Evolutionary conservation across 306 rosid genomes (phyloP).

Genomic region (Cyamopsis tetragonoloba): DNA sequence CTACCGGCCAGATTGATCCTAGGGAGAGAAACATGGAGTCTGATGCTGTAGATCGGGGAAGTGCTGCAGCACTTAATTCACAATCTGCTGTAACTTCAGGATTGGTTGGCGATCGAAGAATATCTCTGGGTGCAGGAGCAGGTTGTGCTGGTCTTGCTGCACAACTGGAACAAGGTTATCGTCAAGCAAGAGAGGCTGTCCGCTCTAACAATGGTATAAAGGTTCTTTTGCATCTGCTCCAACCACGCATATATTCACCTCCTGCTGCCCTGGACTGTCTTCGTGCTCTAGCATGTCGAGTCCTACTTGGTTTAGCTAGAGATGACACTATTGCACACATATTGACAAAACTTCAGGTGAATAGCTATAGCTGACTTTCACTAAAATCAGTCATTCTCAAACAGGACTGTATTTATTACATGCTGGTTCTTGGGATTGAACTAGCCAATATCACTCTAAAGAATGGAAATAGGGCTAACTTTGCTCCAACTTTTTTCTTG

Average conservation of each 20-base stretch:
- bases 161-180: constrained; percentile 83
- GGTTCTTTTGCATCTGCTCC: constrained; percentile 90
- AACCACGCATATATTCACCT: constrained; percentile 84
- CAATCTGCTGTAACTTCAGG: constrained; percentile 66
- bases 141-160: constrained; percentile 97
- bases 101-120: constrained; percentile 94
- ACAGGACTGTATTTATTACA: not conserved
- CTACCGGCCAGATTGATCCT: constrained; percentile 53
- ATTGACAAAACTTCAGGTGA: constrained; percentile 96
- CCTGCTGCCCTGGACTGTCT: constrained; percentile 92
- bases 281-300: constrained; percentile 96
- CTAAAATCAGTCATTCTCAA: not conserved
- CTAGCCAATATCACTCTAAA: not conserved
- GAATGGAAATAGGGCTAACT: not conserved
- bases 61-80: constrained; percentile 27
- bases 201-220: constrained; percentile 92
- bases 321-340: constrained; percentile 93
- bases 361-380: not conserved
- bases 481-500: not conserved
- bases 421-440: constrained; percentile 15
- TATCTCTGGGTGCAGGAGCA: constrained; percentile 88
- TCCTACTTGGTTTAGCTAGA: constrained; percentile 93
- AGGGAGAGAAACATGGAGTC: constrained; percentile 74
- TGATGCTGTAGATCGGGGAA: constrained; percentile 48
- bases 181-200: constrained; percentile 91